Base-by-base conservation (phyloP, 805 yeast species). In the Dipodascus geniculatus region DNA sequence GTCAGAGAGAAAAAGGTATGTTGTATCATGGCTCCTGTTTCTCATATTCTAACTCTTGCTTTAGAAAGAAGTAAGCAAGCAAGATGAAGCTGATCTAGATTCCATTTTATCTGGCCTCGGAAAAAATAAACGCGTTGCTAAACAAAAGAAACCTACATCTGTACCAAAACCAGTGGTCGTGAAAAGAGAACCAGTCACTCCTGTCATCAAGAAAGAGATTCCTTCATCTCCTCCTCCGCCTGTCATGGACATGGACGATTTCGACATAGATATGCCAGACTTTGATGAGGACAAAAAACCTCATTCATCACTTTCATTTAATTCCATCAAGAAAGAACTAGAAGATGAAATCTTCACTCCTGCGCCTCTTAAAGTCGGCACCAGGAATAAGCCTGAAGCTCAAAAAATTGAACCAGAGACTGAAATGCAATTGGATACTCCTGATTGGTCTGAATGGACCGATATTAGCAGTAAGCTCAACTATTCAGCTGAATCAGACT, bases 151-250 rank as follows among this genome's bases (percentile, higher is more conserved):
- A 47, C 17, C 28, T 22, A 11, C 11, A 6, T 11, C 33, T 28
- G 33, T 28, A 6, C 6, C 11, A 6, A 28, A 28, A 28, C 11
- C 33, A n/a, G n/a, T n/a, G n/a, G n/a, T n/a, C n/a, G 22, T 42
- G 11, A 42, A 11, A 11, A 9, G 20, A 16, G 22, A 42, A 42
- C 48, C 48, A 8, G 6, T 17, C 14, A 38, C 19, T 6, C 20
- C 44, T 9, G 6, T 17, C 4, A n/a, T 38, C 6, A 38, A 38
- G 20, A 47, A 14, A 22, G 24, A 47, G 17, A 23, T 51, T 4
- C 55, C 50, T 14, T 48, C 61, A 6, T 53, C 61, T 49, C 61
- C 69, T 2, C 64, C 71, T 4, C 68, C 69, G 8, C 50, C 52
- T 28, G 33, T 6, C 11, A 6, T 28, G 33, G 49, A 24, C 19